Conservation (phyloP, 371 early-diverging fungal genomes). For the Chytridium lagenaria region DNA sequence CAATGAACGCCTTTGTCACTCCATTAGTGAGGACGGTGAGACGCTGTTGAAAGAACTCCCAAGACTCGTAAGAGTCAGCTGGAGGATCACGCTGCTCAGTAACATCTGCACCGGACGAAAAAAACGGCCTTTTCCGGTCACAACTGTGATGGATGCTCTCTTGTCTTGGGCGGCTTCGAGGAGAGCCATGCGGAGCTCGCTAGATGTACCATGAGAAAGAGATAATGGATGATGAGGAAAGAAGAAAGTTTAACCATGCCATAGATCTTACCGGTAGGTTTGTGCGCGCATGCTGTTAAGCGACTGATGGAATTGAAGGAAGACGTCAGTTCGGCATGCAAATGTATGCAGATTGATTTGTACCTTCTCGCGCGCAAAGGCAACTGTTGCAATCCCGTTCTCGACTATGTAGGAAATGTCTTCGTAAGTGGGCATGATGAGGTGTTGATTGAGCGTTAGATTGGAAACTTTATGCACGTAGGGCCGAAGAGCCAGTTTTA, state of each 20-base stretch:
- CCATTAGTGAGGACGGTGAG: constrained; percentile 26
- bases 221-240: not conserved
- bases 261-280: constrained; percentile 7
- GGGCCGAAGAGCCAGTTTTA: too few species aligned
- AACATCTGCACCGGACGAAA: constrained; percentile 9
- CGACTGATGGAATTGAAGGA: not conserved
- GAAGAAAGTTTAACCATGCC: too few species aligned
- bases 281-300: constrained; percentile 7
- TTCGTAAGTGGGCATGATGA: not conserved
- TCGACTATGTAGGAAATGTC: not conserved
- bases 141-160: not conserved
- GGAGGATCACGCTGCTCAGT: constrained; percentile 2
- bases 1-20: constrained; percentile 16
- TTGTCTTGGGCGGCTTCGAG: constrained; percentile 1
- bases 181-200: constrained; percentile 13
- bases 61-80: not conserved
- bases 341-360: not conserved
- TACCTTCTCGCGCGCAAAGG: constrained; percentile 6
- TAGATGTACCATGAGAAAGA: not conserved
- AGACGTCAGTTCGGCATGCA: not conserved
- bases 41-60: constrained; percentile 25
- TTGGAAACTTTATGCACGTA: too few species aligned
- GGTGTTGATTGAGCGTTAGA: too few species aligned
- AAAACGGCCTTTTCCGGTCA: constrained; percentile 4
- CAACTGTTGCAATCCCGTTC: not conserved